Evolutionary conservation across 208 protist species (phyloP).

Genomic region (Leishmania tropica): DNA sequence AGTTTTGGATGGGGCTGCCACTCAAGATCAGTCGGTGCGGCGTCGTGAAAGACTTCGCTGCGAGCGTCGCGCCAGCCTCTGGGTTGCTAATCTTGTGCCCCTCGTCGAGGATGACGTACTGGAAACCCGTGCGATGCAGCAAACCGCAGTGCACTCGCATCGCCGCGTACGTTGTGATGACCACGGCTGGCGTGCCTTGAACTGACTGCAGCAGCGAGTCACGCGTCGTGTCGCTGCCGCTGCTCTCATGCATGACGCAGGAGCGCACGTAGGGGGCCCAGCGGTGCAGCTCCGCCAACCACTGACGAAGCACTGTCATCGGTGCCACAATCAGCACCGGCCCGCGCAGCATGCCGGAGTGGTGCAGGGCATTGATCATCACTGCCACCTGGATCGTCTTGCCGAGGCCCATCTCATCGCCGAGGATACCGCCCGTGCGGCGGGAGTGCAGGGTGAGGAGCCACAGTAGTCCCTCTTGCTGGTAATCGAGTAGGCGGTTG

Average conservation of each 20-base stretch:
- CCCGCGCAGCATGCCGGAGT: constrained; percentile 67
- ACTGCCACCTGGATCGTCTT: constrained; percentile 97
- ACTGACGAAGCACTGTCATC: constrained; percentile 94
- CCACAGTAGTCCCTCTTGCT: constrained; percentile 95
- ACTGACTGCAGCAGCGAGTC: constrained; percentile 60
- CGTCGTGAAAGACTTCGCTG: constrained; percentile 94
- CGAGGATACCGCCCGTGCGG: constrained; percentile 93
- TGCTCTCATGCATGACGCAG: constrained; percentile 87
- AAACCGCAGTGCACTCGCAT: constrained; percentile 71
- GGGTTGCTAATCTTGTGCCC: constrained; percentile 98
- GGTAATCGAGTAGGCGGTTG: constrained; percentile 92
- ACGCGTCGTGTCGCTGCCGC: constrained; percentile 34
- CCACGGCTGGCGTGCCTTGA: constrained; percentile 61
- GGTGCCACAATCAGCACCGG: constrained; percentile 94
- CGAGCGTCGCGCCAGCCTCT: constrained; percentile 94
- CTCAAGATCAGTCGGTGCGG: constrained; percentile 95
- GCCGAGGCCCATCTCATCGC: constrained; percentile 96
- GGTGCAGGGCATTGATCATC: constrained; percentile 89
- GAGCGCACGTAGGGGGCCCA: constrained; percentile 92
- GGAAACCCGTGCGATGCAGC: constrained; percentile 77
- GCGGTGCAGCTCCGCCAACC: constrained; percentile 94
- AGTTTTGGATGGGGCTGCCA: constrained; percentile 99
- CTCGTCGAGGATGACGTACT: constrained; percentile 97
- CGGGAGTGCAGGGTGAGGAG: constrained; percentile 94
- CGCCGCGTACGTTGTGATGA: constrained; percentile 95